Evolutionary conservation across 164 flowering plant genomes (phyloP).

Genomic region (Cinnamomum micranthum): DNA sequence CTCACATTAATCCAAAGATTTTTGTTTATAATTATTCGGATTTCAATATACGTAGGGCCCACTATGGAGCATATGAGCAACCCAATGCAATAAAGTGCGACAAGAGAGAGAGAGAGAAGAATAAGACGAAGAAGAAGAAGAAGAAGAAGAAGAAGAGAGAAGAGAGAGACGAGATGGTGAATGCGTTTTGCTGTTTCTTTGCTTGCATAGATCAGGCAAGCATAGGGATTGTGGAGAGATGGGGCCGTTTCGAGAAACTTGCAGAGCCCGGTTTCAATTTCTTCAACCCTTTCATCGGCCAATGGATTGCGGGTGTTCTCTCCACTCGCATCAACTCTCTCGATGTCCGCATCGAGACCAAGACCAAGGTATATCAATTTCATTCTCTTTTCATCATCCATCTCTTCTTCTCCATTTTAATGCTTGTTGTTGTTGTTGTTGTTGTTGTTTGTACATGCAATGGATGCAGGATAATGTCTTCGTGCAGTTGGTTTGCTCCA

Average conservation of each 20-base stretch:
- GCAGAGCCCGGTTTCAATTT: slow-evolving; percentile 78
- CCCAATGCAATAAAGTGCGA: too few relatives aligned
- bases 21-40: too few relatives aligned
- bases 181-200: slow-evolving; percentile 35
- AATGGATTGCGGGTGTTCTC: slow-evolving; percentile 67
- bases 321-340: slow-evolving; percentile 83
- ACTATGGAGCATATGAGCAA: too few relatives aligned
- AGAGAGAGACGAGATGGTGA: slow-evolving; percentile 49
- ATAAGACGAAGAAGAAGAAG: too few relatives aligned
- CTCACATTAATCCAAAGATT: too few relatives aligned
- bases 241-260: slow-evolving; percentile 72
- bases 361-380: slow-evolving; percentile 66
- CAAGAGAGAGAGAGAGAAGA: too few relatives aligned
- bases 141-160: not conserved
- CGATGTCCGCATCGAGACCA: slow-evolving; percentile 93
- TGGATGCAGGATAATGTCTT: slow-evolving; percentile 87
- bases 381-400: not conserved
- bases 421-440: too few relatives aligned
- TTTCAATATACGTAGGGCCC: too few relatives aligned
- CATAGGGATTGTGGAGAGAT: slow-evolving; percentile 71
- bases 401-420: too few relatives aligned
- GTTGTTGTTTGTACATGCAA: too few relatives aligned
- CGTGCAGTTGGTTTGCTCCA: slow-evolving; percentile 86
- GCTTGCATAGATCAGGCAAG: slow-evolving; percentile 76
- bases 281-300: slow-evolving; percentile 72